Evolutionary conservation across 2,329 filamentous ascomycete genomes (phyloP).

Genomic region (Cordyceps javanica): DNA sequence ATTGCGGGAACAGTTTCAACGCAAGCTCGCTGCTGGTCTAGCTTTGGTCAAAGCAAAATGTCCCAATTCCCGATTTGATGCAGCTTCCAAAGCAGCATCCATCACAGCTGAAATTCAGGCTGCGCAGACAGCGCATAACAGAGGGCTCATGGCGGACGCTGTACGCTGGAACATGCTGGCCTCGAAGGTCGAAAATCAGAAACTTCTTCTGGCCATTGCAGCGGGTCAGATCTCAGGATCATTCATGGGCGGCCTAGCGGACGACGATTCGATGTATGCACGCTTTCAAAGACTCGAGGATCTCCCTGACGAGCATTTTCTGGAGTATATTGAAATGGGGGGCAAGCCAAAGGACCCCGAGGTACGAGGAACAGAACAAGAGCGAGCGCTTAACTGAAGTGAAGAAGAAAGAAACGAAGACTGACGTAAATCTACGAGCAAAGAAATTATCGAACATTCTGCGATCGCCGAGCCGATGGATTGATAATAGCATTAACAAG

Average conservation of each 20-base stretch:
- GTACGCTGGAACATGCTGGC: slow-evolving; percentile 29
- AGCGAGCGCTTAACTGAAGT: neutral
- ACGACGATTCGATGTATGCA: slow-evolving; percentile 21
- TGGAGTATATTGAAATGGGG: slow-evolving; percentile 17
- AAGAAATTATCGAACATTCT: slow-evolving; percentile 29
- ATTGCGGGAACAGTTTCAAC: neutral
- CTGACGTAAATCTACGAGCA: slow-evolving; percentile 11
- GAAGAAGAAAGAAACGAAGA: neutral
- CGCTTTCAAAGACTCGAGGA: slow-evolving; percentile 22
- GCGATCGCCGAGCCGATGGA: slow-evolving; percentile 16
- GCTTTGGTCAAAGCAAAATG: neutral
- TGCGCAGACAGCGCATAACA: slow-evolving; percentile 19
- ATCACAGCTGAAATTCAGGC: slow-evolving; percentile 18
- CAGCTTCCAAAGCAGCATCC: neutral
- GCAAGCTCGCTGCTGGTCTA: neutral
- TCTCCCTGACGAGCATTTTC: slow-evolving; percentile 23
- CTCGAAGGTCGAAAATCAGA: slow-evolving; percentile 20
- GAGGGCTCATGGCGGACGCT: slow-evolving; percentile 28
- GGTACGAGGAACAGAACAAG: slow-evolving; percentile 23
- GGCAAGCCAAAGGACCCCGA: slow-evolving; percentile 23
- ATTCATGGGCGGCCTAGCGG: slow-evolving; percentile 24
- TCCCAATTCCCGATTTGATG: neutral
- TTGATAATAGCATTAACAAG: slow-evolving; percentile 6
- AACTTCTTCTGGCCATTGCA: slow-evolving; percentile 27
- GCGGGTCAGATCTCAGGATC: slow-evolving; percentile 20